Base-by-base conservation (phyloP, 176 grass and related monocot species). In the Phoenix roebelenii region DNA sequence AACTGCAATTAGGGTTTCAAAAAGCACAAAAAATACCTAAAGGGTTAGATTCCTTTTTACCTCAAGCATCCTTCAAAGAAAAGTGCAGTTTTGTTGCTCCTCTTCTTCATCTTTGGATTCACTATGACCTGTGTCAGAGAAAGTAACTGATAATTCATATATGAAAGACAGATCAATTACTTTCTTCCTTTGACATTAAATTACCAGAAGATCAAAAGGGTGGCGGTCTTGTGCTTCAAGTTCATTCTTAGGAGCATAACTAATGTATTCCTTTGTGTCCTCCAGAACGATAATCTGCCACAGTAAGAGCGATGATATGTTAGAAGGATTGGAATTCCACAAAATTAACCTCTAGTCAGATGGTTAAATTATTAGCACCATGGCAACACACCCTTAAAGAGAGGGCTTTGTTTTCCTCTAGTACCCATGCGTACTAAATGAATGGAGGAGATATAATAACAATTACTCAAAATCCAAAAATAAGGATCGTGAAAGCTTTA, bases 21-120 rank as follows among this genome's bases (percentile, higher is more conserved):
- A 30, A 30, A 30, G 28, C 28, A 30, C 28, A 30, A 30, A 30
- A 30, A 30, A 30, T 30, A 30, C 28, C 28, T 30, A 30, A 6
- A 30, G 5, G 5, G 28, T 30, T 4, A 30, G 28, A 6, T 30
- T 30, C 28, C 28, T 30, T 30, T 18, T 53, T 85, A 97, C 87
- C 93, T 97, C 63, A 97, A 74, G 69, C 93, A 97, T 62, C 93
- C 87, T 57, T 97, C 93, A 6, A 91, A 97, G 72, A 97, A 97
- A 51, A 85, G 56, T 50, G 87, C 81, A 1, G 65, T 97, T 78
- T 78, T 97, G 71, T 83, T 73, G 50, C 75, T 88, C 50, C 72
- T 82, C 26, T 70, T 80, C 75, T 72, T 83, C 65, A 91, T 76
- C 76, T 82, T 91, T 20, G 93, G 93, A 63, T 97, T 97, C 51